A percentile compares a stretch with the other conserved stretches of the same genome.
phyloP scores from a whole-genome alignment of 129 eudicot species.

The Helichrysum umbraculigerum region DNA sequence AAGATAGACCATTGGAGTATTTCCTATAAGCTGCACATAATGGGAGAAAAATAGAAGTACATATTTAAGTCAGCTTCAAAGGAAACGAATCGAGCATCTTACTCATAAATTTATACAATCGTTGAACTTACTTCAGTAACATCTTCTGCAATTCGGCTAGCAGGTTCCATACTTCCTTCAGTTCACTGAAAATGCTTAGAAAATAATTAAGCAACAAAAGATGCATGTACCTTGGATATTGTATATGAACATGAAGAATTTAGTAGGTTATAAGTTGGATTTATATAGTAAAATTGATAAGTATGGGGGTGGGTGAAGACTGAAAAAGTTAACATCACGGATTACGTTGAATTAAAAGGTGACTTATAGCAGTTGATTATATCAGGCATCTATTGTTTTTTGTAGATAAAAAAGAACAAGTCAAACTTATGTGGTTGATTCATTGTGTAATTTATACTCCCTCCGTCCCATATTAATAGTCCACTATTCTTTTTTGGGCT shows the following conservation, averaged over 20 bases:
- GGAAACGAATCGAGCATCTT: background rate
- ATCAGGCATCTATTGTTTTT: background rate
- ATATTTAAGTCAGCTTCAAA: background rate
- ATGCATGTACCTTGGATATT: too few species aligned
- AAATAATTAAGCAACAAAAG: too few species aligned
- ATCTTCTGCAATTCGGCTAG: background rate
- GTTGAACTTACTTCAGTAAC: background rate
- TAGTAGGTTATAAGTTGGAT: background rate
- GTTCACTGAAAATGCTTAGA: background rate
- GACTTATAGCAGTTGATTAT: background rate
- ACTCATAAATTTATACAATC: background rate
- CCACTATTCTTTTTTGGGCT: too few species aligned
- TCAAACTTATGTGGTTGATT: background rate
- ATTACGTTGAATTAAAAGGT: background rate
- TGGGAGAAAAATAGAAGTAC: background rate
- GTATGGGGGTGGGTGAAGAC: background rate
- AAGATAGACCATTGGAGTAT: constrained; percentile 4
- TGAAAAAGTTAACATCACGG: background rate
- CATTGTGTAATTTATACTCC: too few species aligned
- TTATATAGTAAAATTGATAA: background rate
- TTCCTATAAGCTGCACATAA: background rate
- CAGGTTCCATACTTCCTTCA: background rate
- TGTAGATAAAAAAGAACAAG: background rate
- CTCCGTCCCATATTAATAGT: too few species aligned
- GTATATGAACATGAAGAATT: too few species aligned